phyloP scores from a whole-genome alignment of 139 green algal species.

The Mychonastes homosphaera region DNA sequence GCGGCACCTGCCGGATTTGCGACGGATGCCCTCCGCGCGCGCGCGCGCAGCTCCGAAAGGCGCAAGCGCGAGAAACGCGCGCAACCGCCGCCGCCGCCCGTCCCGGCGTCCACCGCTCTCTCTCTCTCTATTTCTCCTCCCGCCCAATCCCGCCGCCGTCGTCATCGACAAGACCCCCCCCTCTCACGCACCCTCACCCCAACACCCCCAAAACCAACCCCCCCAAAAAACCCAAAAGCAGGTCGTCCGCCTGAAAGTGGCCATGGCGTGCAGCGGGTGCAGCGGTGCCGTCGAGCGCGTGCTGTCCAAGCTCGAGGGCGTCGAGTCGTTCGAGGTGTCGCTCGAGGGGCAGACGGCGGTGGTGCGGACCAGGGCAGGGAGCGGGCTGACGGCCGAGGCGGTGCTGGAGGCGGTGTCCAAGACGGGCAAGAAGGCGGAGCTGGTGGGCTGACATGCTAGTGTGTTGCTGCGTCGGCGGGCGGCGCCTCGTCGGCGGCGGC shows the following conservation, averaged over 20 bases:
- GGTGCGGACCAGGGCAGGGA: conserved; percentile 49
- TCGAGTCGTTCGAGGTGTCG: conserved; percentile 49
- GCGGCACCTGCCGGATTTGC: too few relatives aligned
- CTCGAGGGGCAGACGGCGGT: conserved; percentile 50
- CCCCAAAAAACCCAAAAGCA: conserved; percentile 13
- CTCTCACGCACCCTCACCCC: too few relatives aligned
- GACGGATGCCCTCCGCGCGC: too few relatives aligned
- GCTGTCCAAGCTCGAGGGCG: conserved; percentile 47
- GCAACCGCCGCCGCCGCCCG: too few relatives aligned
- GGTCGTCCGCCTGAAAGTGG: conserved; percentile 47
- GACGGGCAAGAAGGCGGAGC: conserved; percentile 48
- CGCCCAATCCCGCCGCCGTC: too few relatives aligned
- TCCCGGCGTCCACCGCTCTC: too few relatives aligned
- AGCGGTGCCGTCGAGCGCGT: conserved; percentile 42
- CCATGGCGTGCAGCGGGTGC: conserved; percentile 55
- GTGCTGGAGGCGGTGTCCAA: conserved; percentile 58
- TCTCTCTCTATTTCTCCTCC: too few relatives aligned
- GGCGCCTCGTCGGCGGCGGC: neutral
- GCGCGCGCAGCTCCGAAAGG: too few relatives aligned
- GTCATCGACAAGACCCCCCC: too few relatives aligned
- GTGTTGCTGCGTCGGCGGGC: neutral
- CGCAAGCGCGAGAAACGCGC: too few relatives aligned
- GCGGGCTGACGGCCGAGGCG: conserved; percentile 41
- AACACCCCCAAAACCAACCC: too few relatives aligned
- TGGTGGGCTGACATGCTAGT: conserved; percentile 4